Conservation (phyloP, 1,284 basidiomycete genomes). For the Pseudozyma thailandica region DNA sequence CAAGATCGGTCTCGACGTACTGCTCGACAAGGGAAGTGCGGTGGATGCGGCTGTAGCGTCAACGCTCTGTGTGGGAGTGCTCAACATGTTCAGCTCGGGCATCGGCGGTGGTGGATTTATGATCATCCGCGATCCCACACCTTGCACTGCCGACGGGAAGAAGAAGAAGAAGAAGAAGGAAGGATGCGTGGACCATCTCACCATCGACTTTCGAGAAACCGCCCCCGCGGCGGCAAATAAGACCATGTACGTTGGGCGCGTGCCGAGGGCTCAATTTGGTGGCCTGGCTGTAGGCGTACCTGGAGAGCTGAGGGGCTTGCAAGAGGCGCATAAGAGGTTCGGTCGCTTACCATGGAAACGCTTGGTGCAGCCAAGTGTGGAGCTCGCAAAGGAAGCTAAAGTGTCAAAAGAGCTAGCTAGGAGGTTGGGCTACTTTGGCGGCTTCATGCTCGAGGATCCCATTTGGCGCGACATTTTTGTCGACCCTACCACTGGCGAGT, state of each 20-base stretch:
- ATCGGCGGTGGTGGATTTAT: conserved; percentile 69
- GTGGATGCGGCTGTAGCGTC: conserved; percentile 84
- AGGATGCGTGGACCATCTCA: conserved; percentile 57
- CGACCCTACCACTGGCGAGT: conserved; percentile 69
- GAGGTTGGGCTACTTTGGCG: conserved; percentile 67
- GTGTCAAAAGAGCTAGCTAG: conserved; percentile 55
- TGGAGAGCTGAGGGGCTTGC: conserved; percentile 66
- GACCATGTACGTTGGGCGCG: conserved; percentile 65
- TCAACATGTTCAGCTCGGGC: conserved; percentile 69
- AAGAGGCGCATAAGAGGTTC: conserved; percentile 60
- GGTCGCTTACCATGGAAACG: conserved; percentile 64
- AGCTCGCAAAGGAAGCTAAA: conserved; percentile 56
- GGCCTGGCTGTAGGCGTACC: conserved; percentile 67
- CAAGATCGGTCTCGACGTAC: conserved; percentile 55
- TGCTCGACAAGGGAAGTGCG: conserved; percentile 82
- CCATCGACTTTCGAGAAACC: conserved; percentile 70
- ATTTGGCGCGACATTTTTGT: conserved; percentile 64
- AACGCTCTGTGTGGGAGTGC: conserved; percentile 68
- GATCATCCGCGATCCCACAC: conserved; percentile 67
- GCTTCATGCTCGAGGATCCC: conserved; percentile 62
- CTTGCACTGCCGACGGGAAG: conserved; percentile 72
- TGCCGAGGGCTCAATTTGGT: conserved; percentile 51
- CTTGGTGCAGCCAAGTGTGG: conserved; percentile 62
- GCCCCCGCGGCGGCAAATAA: conserved; percentile 69
- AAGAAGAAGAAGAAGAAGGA: background rate